phyloP scores from a whole-genome alignment of 2,329 filamentous ascomycete species.

The Aspergillus ibericus region DNA sequence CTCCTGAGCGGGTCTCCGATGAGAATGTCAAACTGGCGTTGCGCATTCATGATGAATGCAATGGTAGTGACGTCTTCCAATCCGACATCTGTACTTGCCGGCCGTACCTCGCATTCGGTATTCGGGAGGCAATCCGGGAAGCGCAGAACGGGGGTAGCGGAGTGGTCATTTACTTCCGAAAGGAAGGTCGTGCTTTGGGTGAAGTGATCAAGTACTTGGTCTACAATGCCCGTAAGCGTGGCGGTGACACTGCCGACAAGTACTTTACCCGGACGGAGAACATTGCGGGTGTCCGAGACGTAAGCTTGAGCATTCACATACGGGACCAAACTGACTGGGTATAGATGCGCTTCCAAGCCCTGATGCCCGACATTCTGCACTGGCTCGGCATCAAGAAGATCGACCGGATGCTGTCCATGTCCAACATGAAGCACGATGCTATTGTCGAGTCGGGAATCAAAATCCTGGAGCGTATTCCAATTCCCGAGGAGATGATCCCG shows the following conservation, averaged over 20 bases:
- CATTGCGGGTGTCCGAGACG: slow-evolving; percentile 86
- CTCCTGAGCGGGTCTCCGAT: slow-evolving; percentile 90
- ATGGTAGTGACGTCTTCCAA: slow-evolving; percentile 95
- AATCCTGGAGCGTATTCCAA: slow-evolving; percentile 84
- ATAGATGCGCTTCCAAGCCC: slow-evolving; percentile 91
- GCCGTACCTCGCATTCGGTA: slow-evolving; percentile 93
- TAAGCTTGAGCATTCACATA: slow-evolving; percentile 17
- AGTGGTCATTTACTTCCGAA: slow-evolving; percentile 97
- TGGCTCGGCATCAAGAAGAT: slow-evolving; percentile 99
- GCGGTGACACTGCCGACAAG: slow-evolving; percentile 41
- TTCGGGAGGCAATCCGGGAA: slow-evolving; percentile 96
- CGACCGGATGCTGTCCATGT: slow-evolving; percentile 98
- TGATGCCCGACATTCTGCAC: slow-evolving; percentile 97
- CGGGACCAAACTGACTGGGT: background rate
- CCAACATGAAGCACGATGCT: slow-evolving; percentile 65
- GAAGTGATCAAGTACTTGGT: slow-evolving; percentile 91
- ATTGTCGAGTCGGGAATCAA: slow-evolving; percentile 59
- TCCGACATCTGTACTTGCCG: slow-evolving; percentile 94
- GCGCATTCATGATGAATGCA: slow-evolving; percentile 85
- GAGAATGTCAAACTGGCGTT: slow-evolving; percentile 77
- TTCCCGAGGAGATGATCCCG: slow-evolving; percentile 91
- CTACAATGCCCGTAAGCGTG: slow-evolving; percentile 52
- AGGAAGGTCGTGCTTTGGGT: slow-evolving; percentile 89
- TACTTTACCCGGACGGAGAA: slow-evolving; percentile 99
- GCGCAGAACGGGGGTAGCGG: slow-evolving; percentile 91